Conservation (phyloP, 148 eudicot species). For the Camellia sinensis region DNA sequence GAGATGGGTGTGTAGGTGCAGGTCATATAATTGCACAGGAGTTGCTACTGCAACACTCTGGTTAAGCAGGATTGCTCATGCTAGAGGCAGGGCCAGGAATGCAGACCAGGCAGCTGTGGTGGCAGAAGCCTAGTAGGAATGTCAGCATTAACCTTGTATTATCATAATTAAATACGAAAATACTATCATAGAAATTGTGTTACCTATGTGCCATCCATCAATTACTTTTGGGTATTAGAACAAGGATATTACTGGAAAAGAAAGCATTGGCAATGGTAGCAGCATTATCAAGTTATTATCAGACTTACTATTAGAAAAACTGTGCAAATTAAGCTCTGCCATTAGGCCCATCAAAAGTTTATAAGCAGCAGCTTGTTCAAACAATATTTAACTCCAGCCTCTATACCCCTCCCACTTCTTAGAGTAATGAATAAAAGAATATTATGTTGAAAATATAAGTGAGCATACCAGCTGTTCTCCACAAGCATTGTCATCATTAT, state of each 20-base stretch:
- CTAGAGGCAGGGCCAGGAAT: neutral
- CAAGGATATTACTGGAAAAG: neutral
- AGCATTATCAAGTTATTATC: neutral
- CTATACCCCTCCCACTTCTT: neutral
- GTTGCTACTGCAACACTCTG: neutral
- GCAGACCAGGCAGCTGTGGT: neutral
- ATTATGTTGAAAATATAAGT: neutral
- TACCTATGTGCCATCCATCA: neutral
- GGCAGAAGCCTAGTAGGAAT: neutral
- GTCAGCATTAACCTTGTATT: neutral
- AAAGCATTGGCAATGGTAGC: neutral
- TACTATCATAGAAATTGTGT: neutral
- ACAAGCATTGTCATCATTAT: conserved; percentile 32
- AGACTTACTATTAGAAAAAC: neutral
- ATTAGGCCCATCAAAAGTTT: neutral
- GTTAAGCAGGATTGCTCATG: neutral
- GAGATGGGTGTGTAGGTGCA: neutral
- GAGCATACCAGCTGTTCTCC: conserved; percentile 48
- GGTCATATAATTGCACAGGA: neutral
- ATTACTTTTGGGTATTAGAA: neutral
- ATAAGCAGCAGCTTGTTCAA: neutral
- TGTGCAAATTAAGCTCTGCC: neutral
- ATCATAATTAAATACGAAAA: neutral
- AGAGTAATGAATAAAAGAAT: neutral
- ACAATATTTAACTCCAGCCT: neutral